Evolutionary conservation across 1,139 yeast genomes (phyloP), one percentile per base, ranked within the genome.

Genomic region (Debaryomyces fabryi): DNA sequence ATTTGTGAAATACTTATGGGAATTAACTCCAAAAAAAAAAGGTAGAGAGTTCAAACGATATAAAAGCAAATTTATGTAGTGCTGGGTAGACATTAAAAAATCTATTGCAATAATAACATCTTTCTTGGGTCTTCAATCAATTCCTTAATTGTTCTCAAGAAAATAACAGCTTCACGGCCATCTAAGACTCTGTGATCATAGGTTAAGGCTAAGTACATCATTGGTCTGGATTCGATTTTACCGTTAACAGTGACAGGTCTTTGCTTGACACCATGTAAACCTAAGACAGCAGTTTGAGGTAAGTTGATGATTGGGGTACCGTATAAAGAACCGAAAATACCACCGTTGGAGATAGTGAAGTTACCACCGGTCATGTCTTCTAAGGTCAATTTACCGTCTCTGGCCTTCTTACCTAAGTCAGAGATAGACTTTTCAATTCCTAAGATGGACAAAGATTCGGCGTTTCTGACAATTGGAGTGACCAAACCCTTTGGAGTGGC

Each of bases 311-410:
- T 93, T 67, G 99, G 99, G 48, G 99, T 93, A 70, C 99, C 99
- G 73, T 88, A 90, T 60, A 93, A 79, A 32, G 99, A 93, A 55
- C 99, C 99, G 64, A 93, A 93, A 52, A 93, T 97, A 72, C 99
- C 99, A 70, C 99, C 99, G 77, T 93, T 93, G 52, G 99, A 93
- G 65, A 93, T 93, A 65, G 99, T 93, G 79, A 93, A 92, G 53
- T 98, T 92, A 72, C 99, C 99, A 71, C 99, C 99, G 53, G 97
- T 84, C 99, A 95, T 93, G 72, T 93, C 99, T 79, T 93, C 99
- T 59, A 93, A 78, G 50, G 98, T 88, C 67, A 93, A 83, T 78
- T 93, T 92, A 66, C 95, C 95, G 68, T 93, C 98, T 73, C 99
- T 89, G 56, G 99, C 99, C 77, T 91, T 93, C 69, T 78, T 78